These are phyloP conservation scores for Rosa rugosa DNA, from an alignment of 306 rosid genomes.

Conservation along the genomic window DNA sequence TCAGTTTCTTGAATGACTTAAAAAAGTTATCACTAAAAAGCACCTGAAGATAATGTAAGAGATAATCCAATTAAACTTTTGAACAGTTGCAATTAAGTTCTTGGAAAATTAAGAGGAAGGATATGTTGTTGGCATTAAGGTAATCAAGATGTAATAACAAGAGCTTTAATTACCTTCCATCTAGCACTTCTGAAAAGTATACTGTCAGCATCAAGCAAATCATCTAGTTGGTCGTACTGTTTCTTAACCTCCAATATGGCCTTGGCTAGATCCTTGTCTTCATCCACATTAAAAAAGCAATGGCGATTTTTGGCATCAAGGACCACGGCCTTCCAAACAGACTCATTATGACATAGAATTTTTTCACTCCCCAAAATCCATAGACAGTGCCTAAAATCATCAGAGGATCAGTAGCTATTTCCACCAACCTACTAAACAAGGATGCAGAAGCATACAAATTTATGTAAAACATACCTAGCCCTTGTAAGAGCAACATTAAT, in stretches of 20 bases:
- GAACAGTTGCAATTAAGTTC: background rate
- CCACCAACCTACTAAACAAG: background rate
- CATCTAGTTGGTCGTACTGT: constrained; percentile 49
- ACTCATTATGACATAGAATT: constrained; percentile 32
- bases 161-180: constrained; percentile 58
- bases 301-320: constrained; percentile 54
- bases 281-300: constrained; percentile 58
- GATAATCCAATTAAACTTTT: background rate
- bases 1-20: constrained; percentile 57
- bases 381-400: constrained; percentile 51
- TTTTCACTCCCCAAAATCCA: constrained; percentile 70
- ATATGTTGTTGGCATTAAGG: background rate
- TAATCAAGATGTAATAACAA: background rate
- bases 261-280: constrained; percentile 48
- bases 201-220: constrained; percentile 52
- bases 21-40: constrained; percentile 61
- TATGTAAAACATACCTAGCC: constrained; percentile 44
- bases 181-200: constrained; percentile 48
- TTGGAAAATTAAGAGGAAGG: too few relatives aligned
- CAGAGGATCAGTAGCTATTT: background rate
- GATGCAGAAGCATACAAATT: background rate
- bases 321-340: constrained; percentile 52
- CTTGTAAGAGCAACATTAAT: constrained; percentile 52
- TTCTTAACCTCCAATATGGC: constrained; percentile 48
- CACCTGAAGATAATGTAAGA: constrained; percentile 16